Conservation (phyloP, 2,329 filamentous ascomycete genomes). For the Ceratocystis destructans region DNA sequence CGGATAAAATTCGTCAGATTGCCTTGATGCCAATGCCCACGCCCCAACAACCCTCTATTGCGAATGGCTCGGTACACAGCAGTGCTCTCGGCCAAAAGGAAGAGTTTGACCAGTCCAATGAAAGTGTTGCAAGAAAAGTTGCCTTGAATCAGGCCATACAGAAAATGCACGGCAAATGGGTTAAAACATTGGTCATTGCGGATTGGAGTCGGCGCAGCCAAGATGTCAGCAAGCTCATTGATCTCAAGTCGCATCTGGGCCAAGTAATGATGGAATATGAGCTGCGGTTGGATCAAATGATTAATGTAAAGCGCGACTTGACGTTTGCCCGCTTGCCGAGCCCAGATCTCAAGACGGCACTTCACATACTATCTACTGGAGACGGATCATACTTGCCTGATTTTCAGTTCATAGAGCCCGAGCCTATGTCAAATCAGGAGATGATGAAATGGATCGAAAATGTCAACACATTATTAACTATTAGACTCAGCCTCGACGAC, state of each 20-base stretch:
- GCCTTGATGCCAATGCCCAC: constrained; percentile 50
- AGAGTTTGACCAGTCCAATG: constrained; percentile 40
- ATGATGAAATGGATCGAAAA: constrained; percentile 63
- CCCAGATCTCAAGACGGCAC: constrained; percentile 78
- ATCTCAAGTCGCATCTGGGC: constrained; percentile 64
- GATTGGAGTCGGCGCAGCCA: constrained; percentile 75
- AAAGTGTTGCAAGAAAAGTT: constrained; percentile 64
- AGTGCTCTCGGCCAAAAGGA: constrained; percentile 21
- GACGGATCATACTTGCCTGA: constrained; percentile 68
- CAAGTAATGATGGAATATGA: constrained; percentile 48
- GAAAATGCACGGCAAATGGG: constrained; percentile 70
- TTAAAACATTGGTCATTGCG: constrained; percentile 79
- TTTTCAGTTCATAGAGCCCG: constrained; percentile 63
- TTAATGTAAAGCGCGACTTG: constrained; percentile 60
- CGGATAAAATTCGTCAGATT: constrained; percentile 55
- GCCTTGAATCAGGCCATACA: constrained; percentile 64
- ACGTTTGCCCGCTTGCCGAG: constrained; percentile 64
- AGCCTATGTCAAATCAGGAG: constrained; percentile 55
- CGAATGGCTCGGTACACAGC: constrained; percentile 36
- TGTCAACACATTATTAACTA: constrained; percentile 68
- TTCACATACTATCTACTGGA: constrained; percentile 70
- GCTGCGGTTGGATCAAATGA: constrained; percentile 46
- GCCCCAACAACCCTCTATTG: constrained; percentile 20
- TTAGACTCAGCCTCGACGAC: constrained; percentile 75
- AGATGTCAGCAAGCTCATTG: constrained; percentile 75